Evolutionary conservation across 208 protist species (phyloP), one percentile per base, ranked within the genome.

Genomic region (Naegleria gruberi): DNA sequence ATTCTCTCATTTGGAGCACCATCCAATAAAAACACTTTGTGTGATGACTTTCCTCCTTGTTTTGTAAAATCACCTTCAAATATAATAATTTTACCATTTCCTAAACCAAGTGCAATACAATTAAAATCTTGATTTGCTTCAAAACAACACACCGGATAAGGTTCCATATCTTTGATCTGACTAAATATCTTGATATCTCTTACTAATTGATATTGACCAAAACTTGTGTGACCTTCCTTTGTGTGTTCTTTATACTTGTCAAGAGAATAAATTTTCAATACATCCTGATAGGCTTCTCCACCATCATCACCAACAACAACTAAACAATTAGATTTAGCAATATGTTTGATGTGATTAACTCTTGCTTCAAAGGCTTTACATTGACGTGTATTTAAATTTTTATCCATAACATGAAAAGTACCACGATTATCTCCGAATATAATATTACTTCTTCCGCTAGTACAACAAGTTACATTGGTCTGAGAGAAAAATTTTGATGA

Each of bases 121-220:
- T 94, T 94, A 30, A 97, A 91, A 89, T 97, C 96, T 19, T 97
- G 93, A 7, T 95, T 91, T 0, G 97, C 94, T 85, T 96, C 95
- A 47, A 98, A 90, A 73, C 89, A 91, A 73, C 96, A 95, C n/a
- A 98, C 96, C 73, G 91, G 89, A 47, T 92, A 93, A 89, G 89
- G 82, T 8, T 55, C 26, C 41, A 86, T 30, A n/a, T 86, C 34
- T 44, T 86, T 82, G 30, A 42, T 82, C 40, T 82, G 74, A 43
- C 74, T 30, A 82, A 82, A 82, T 3, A 82, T 82, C 40, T 82
- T 82, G 82, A 86, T 42, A 42, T 86, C 82, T 15, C 34, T 42
- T 30, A 42, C 41, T 5, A 86, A 34, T 40, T 45, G 30, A 86
- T 46, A 86, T 26, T 46, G 15, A 37, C 82, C 42, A 65, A 65